Percentiles rank a stretch among this genome's conserved stretches.
Conservation (phyloP, 805 yeast species). For the Candida xyloterini region DNA sequence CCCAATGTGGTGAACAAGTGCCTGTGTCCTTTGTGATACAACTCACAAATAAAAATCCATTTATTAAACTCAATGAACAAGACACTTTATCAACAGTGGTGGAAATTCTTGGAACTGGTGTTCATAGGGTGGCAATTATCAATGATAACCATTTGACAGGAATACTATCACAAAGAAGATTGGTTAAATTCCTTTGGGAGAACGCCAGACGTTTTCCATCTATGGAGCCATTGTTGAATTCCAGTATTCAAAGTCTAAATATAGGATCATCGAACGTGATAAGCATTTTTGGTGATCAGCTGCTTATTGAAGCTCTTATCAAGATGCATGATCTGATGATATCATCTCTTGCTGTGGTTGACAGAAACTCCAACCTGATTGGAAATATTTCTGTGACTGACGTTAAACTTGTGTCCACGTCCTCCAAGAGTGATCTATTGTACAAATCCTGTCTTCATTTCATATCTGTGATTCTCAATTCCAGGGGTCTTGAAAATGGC, state of each 20-base stretch:
- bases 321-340: slow-evolving; percentile 83
- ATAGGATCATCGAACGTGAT: slow-evolving; percentile 75
- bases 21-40: slow-evolving; percentile 87
- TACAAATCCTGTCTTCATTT: slow-evolving; percentile 85
- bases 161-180: slow-evolving; percentile 84
- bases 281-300: slow-evolving; percentile 82
- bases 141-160: slow-evolving; percentile 65
- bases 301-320: slow-evolving; percentile 79
- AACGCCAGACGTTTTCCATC: slow-evolving; percentile 83
- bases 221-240: slow-evolving; percentile 70
- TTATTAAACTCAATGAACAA: slow-evolving; percentile 67
- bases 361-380: slow-evolving; percentile 65
- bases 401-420: slow-evolving; percentile 80
- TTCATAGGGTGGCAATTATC: slow-evolving; percentile 83
- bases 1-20: slow-evolving; percentile 84
- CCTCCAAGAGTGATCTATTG: slow-evolving; percentile 80
- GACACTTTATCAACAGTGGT: slow-evolving; percentile 72
- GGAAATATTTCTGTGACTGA: slow-evolving; percentile 96
- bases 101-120: slow-evolving; percentile 90
- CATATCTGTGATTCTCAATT: slow-evolving; percentile 77
- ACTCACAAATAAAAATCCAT: slow-evolving; percentile 85
- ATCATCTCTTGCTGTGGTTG: slow-evolving; percentile 91
- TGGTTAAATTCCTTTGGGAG: slow-evolving; percentile 85
- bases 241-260: slow-evolving; percentile 65
- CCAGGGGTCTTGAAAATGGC: slow-evolving; percentile 89